Evolutionary conservation across 371 early-diverging fungal species (phyloP).

Genomic region (Synchytrium microbalum): DNA sequence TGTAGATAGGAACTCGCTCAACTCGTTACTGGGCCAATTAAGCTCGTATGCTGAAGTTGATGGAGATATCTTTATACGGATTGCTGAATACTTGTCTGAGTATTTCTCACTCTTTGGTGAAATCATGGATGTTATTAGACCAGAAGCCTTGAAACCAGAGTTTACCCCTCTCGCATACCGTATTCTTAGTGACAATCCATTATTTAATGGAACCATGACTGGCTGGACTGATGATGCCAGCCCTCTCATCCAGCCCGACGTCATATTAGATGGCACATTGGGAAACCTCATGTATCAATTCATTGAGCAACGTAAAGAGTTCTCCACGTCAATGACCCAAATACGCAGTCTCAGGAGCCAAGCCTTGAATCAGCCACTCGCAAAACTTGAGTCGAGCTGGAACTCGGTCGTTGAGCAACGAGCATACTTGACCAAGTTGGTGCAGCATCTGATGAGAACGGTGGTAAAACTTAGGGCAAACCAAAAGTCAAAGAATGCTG

Average conservation of each 20-base stretch:
- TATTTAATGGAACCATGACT: not conserved
- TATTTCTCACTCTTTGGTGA: not conserved
- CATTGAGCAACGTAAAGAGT: not conserved
- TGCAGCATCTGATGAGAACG: conserved; percentile 4
- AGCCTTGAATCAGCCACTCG: not conserved
- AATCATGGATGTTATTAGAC: not conserved
- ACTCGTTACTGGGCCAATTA: not conserved
- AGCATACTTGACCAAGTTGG: not conserved
- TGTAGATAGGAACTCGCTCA: not conserved
- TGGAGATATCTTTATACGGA: not conserved
- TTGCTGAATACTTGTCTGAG: not conserved
- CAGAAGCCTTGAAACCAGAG: not conserved
- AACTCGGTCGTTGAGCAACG: not conserved
- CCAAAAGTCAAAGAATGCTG: conserved; percentile 1
- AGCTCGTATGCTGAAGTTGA: not conserved
- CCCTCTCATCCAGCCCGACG: not conserved
- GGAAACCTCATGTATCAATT: conserved; percentile 1
- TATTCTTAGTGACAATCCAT: not conserved
- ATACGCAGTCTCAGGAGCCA: not conserved
- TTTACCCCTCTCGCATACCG: not conserved
- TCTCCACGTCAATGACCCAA: not conserved
- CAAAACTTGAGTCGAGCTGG: not conserved
- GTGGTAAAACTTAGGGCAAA: not conserved
- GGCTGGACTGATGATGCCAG: not conserved
- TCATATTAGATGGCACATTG: not conserved